Base-by-base conservation (phyloP, 2,329 filamentous ascomycete species). In the Phoma herbarum region DNA sequence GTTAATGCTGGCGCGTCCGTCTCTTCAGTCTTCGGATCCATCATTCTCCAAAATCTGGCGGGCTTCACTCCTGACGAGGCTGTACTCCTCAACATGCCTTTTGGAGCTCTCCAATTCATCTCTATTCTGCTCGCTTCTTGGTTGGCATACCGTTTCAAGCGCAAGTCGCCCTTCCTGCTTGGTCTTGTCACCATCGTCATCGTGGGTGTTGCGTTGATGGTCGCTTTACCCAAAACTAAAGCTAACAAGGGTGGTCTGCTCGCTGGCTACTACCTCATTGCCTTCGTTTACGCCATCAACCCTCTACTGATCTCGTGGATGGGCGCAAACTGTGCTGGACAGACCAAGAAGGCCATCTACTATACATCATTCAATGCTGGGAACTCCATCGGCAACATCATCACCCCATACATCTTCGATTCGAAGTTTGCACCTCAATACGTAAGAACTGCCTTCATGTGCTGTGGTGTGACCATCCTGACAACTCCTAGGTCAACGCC, bases 291-390 rank as follows among this genome's bases (percentile, higher is more conserved):
- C 60, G 86, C 86, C 1, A 85, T 84, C 1, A 89, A 88, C 65
- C 88, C 88, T 0, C 78, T 91, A 10, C 84, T 89, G 25, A 85
- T 90, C 0, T 83, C 85, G 0, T 91, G 88, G 88, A 87, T 90
- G 57, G 82, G 90, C 6, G 86, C 84, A 8, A 91, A 91, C 71
- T 90, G 87, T 0, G 88, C 82, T 0, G 89, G 88, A 7, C 85
- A 83, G 16, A 90, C 88, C 2, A 90, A 91, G 75, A 88, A 88
- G 68, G 86, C 86, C 0, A 80, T 85, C 47, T 82, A 87, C 37
- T 87, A 89, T 82, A 85, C 84, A 0, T 75, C 89, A 0, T 90
- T 85, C 78, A 88, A 88, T 64, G 86, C 85, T 1, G 87, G 85
- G 0, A 82, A 83, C 2, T 84, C 86, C 0, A 81, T 84, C 0